Evolutionary conservation across 305 asterid species (phyloP), one percentile per base, ranked within the genome.

Genomic region (Fraxinus sp.): DNA sequence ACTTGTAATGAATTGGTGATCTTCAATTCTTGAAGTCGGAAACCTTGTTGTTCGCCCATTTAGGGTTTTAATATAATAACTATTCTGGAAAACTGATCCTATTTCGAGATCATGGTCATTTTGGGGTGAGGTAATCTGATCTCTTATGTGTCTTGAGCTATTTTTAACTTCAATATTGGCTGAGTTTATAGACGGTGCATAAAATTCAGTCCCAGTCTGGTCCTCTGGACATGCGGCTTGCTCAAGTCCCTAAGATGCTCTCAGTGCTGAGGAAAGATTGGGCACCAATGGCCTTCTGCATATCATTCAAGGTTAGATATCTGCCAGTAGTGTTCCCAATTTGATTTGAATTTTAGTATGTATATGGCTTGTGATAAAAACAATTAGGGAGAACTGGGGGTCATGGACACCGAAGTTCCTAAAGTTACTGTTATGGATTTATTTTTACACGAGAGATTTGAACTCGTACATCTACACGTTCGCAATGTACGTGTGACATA

Each of bases 211-310:
- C 98, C 16, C 86, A 89, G 33, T 89, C 95, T 20, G 98, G 99
- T 77, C 98, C 98, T 74, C 84, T 96, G 72, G 98, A 94, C 87
- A 93, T 94, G 92, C 92, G 97, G 16, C 98, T 94, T 16, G 98
- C 88, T 86, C 97, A 94, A 87, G 98, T 87, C 71, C 98, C 97
- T 2, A 94, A 94, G 89, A 94, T 96, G 98, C 94, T 96, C 84
- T 89, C 91, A 4, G 92, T 91, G 85, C 90, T 94, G 75, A 86
- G 98, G 86, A 93, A 80, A 83, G 95, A 91, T 39, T 96, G 99
- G 99, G 97, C 98, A 9, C 98, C 99, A 10, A 79, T 11, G 68
- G 94, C 99, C 84, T 96, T 94, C 80, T 96, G 99, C 89, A 90
- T 94, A 85, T 96, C 99, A 14, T 96, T 96, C 76, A 96, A 96